Evolutionary conservation across 2,329 filamentous ascomycete species (phyloP).

Genomic region (Diplodia corticola): DNA sequence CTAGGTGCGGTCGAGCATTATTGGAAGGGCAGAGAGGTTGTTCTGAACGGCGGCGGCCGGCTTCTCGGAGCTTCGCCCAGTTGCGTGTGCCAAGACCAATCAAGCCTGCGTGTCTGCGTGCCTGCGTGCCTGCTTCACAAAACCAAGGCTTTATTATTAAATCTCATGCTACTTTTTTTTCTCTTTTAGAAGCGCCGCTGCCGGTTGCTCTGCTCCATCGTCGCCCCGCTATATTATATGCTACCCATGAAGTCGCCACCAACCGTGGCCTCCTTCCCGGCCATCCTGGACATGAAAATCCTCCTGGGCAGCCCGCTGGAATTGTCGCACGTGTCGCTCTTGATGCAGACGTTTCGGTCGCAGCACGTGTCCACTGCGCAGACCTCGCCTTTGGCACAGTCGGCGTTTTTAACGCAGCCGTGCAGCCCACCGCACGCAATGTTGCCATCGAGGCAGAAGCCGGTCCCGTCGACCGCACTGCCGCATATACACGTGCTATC

Average conservation of each 20-base stretch:
- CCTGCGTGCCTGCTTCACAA: not conserved
- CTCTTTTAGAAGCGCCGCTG: too few relatives aligned
- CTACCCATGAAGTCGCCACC: not conserved
- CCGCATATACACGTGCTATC: conserved; percentile 33
- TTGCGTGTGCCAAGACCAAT: conserved; percentile 15
- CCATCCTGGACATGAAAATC: not conserved
- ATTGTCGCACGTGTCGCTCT: conserved; percentile 25
- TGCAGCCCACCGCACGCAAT: conserved; percentile 24
- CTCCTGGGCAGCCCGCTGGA: not conserved
- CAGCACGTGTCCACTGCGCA: conserved; percentile 30
- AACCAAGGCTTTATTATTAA: not conserved
- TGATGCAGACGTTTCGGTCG: conserved; percentile 27
- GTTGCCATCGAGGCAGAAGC: conserved; percentile 35
- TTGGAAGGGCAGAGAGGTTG: not conserved
- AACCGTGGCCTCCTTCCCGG: not conserved
- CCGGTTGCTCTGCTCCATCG: too few relatives aligned
- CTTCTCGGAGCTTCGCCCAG: conserved; percentile 14
- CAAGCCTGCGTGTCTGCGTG: not conserved
- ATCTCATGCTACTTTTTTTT: not conserved
- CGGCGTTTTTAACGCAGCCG: conserved; percentile 24
- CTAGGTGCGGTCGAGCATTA: not conserved
- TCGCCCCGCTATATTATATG: not conserved
- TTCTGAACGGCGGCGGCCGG: not conserved
- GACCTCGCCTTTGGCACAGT: conserved; percentile 27
- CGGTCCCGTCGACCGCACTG: conserved; percentile 27